A percentile compares a stretch with the other conserved stretches of the same genome.
phyloP scores from a whole-genome alignment of 1,284 basidiomycete species.

The Rhodotorula sp. region DNA sequence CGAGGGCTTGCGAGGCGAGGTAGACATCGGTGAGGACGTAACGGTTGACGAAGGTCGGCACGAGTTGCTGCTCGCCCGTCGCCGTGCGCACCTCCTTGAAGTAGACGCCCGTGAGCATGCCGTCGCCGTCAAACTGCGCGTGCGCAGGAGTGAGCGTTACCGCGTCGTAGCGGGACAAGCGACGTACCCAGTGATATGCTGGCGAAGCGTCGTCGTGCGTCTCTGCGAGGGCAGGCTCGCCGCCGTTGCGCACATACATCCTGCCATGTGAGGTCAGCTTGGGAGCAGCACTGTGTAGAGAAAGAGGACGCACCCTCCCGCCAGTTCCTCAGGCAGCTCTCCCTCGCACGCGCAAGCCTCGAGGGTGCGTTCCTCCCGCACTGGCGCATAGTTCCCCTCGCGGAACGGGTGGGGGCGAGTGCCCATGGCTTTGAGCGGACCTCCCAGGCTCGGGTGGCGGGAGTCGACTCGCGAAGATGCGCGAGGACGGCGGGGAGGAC shows the following conservation, averaged over 20 bases:
- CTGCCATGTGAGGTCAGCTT: neutral
- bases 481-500: neutral
- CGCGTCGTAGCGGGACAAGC: constrained; percentile 45
- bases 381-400: constrained; percentile 51
- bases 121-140: constrained; percentile 53
- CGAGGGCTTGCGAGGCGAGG: constrained; percentile 47
- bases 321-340: constrained; percentile 48
- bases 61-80: neutral
- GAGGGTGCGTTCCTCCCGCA: constrained; percentile 47
- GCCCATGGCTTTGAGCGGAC: neutral
- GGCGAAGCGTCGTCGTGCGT: constrained; percentile 17
- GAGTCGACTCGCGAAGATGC: neutral
- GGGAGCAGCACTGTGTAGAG: neutral
- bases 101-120: constrained; percentile 57
- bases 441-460: neutral
- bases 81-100: constrained; percentile 48
- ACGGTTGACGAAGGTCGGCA: constrained; percentile 51
- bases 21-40: constrained; percentile 53
- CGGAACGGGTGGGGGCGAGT: constrained; percentile 48
- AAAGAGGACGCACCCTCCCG: constrained; percentile 43
- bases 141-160: constrained; percentile 31
- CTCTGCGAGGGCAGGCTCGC: constrained; percentile 51
- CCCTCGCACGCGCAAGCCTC: constrained; percentile 48
- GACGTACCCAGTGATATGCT: constrained; percentile 46
- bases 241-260: constrained; percentile 56